phyloP scores from a whole-genome alignment of 768 basidiomycete species.

The Auricularia cornea region DNA sequence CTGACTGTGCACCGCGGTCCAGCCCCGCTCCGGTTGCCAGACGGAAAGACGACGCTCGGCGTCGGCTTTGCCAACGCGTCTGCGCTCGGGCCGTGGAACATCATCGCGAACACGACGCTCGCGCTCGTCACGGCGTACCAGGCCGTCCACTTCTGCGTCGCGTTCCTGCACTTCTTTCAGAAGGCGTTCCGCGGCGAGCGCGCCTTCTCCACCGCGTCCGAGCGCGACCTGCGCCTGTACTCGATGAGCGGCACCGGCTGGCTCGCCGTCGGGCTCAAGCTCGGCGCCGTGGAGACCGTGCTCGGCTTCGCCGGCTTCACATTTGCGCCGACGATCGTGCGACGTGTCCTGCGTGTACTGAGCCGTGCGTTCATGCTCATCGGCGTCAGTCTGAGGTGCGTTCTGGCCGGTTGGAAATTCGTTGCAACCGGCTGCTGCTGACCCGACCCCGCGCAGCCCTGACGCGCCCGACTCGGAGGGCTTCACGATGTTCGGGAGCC shows the following conservation, averaged over 20 bases:
- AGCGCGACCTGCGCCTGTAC: conserved; percentile 28
- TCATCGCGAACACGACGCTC: conserved; percentile 54
- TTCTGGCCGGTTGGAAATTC: background rate
- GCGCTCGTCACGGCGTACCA: conserved; percentile 52
- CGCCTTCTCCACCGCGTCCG: conserved; percentile 35
- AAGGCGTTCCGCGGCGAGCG: conserved; percentile 41
- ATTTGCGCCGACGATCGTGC: conserved; percentile 45
- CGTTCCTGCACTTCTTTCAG: conserved; percentile 48
- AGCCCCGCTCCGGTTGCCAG: background rate
- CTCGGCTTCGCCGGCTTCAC: conserved; percentile 50
- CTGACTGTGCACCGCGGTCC: background rate
- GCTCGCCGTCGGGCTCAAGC: conserved; percentile 50
- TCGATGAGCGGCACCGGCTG: conserved; percentile 50
- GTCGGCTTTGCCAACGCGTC: conserved; percentile 35
- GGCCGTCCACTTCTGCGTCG: conserved; percentile 46
- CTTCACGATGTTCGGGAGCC: conserved; percentile 2
- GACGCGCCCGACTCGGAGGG: background rate
- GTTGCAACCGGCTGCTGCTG: background rate
- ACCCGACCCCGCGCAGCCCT: background rate
- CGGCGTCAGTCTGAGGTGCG: conserved; percentile 38
- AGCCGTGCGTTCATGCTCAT: conserved; percentile 48
- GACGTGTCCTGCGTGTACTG: conserved; percentile 51
- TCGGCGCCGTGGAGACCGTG: conserved; percentile 57
- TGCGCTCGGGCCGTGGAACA: conserved; percentile 39
- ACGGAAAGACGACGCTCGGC: conserved; percentile 14